Evolutionary conservation across 106 monocot genomes (phyloP).

Genomic region (Gastrodia elata): DNA sequence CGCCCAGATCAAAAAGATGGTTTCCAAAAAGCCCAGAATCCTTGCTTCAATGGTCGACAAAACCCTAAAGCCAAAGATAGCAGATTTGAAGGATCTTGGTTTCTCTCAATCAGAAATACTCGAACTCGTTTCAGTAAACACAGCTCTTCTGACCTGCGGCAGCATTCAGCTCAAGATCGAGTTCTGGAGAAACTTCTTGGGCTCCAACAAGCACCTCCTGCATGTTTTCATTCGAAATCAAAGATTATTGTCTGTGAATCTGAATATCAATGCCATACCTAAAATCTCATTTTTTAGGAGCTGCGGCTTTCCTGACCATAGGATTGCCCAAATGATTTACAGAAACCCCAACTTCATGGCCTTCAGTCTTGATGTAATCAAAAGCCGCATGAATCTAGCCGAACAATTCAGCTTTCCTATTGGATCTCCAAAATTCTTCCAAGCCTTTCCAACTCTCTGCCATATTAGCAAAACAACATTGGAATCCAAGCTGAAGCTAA

Average conservation of each 20-base stretch:
- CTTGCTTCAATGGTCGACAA: constrained; percentile 5
- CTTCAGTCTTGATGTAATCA: background rate
- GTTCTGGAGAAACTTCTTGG: constrained; percentile 15
- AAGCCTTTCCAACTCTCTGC: background rate
- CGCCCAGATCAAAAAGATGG: constrained; percentile 9
- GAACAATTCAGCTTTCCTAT: constrained; percentile 4
- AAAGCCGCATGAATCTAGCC: background rate
- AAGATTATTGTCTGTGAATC: background rate
- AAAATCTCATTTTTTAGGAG: constrained; percentile 12
- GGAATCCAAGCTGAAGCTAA: background rate
- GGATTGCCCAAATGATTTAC: background rate
- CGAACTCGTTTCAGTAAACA: background rate
- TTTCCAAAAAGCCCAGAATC: constrained; percentile 4
- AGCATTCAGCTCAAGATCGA: background rate
- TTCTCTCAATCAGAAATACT: constrained; percentile 9
- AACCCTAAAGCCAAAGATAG: constrained; percentile 4
- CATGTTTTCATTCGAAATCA: background rate
- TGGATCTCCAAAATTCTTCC: background rate
- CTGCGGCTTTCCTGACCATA: background rate
- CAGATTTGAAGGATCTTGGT: constrained; percentile 7
- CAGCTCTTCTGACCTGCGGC: background rate
- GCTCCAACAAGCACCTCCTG: background rate
- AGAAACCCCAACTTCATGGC: background rate
- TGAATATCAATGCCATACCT: constrained; percentile 3
- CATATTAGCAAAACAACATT: background rate